Percentiles rank a stretch among this genome's conserved stretches.
Conservation (phyloP, 805 yeast genomes). For the Saturnispora zaruensis region DNA sequence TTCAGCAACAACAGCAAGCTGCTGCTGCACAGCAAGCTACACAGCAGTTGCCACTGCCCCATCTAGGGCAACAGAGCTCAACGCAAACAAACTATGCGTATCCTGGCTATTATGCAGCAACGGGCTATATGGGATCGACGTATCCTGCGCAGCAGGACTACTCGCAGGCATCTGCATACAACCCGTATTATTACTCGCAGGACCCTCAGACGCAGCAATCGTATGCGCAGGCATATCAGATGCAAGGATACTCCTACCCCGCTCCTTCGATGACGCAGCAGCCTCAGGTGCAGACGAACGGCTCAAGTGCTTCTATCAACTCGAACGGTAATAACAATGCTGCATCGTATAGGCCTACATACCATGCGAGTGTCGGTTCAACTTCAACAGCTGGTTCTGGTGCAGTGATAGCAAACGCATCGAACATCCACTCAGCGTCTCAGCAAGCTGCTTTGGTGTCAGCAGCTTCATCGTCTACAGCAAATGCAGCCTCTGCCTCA, state of each 20-base stretch:
- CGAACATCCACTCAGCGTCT: slow-evolving; percentile 3
- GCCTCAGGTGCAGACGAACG: neutral
- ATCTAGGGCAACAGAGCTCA: neutral
- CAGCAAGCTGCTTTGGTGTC: slow-evolving; percentile 10
- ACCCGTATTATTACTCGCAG: slow-evolving; percentile 5
- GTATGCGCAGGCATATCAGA: slow-evolving; percentile 1
- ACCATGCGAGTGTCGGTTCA: slow-evolving; percentile 10
- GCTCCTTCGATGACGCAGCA: neutral
- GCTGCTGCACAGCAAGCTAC: neutral
- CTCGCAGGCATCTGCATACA: neutral
- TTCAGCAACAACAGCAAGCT: slow-evolving; percentile 4
- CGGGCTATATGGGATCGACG: neutral
- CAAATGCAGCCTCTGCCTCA: slow-evolving; percentile 10
- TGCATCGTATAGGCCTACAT: neutral
- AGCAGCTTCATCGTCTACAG: neutral
- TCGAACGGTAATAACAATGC: slow-evolving; percentile 13
- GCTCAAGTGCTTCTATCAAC: slow-evolving; percentile 7
- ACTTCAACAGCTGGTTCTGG: slow-evolving; percentile 7
- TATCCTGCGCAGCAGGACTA: slow-evolving; percentile 3
- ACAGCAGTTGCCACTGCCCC: neutral
- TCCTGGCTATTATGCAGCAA: neutral
- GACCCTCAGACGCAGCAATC: slow-evolving; percentile 4
- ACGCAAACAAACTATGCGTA: neutral
- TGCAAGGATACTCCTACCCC: slow-evolving; percentile 3
- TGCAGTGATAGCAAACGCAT: slow-evolving; percentile 14